A percentile compares a stretch with the other conserved stretches of the same genome.
phyloP scores from a whole-genome alignment of 2,329 filamentous ascomycete genomes.

The Talaromyces sp. region DNA sequence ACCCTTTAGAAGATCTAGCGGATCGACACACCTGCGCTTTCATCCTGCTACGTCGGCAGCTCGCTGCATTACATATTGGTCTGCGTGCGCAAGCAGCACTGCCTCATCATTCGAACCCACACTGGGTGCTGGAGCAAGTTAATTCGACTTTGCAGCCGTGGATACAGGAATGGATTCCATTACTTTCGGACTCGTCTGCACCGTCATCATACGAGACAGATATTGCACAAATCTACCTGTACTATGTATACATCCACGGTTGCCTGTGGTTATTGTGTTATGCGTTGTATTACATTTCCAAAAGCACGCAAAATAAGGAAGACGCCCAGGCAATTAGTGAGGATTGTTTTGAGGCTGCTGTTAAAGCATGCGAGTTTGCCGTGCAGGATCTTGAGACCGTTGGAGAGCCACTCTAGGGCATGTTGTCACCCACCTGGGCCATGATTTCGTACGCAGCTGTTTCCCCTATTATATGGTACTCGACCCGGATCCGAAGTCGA shows the following conservation, averaged over 20 bases:
- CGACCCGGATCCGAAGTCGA: constrained; percentile 26
- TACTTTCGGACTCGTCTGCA: constrained; percentile 11
- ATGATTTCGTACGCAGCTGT: constrained; percentile 35
- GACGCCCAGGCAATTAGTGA: constrained; percentile 5
- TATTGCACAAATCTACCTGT: constrained; percentile 23
- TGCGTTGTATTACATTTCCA: constrained; percentile 25
- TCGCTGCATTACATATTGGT: constrained; percentile 26
- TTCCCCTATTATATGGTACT: constrained; percentile 26
- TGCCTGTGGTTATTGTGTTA: constrained; percentile 32
- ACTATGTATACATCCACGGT: constrained; percentile 31
- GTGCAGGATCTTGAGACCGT: constrained; percentile 28
- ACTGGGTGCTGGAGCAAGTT: constrained; percentile 30
- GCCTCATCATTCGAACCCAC: constrained; percentile 21
- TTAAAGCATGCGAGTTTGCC: constrained; percentile 30
- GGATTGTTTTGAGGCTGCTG: constrained; percentile 32
- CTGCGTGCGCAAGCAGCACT: constrained; percentile 21
- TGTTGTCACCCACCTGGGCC: constrained; percentile 36
- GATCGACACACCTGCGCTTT: constrained; percentile 34
- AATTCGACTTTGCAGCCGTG: constrained; percentile 27
- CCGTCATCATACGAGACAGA: constrained; percentile 1
- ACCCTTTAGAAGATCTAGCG: constrained; percentile 29
- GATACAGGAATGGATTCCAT: constrained; percentile 25
- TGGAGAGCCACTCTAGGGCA: constrained; percentile 32
- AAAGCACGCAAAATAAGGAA: constrained; percentile 23
- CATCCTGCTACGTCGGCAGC: constrained; percentile 26